Evolutionary conservation across 148 eudicot species (phyloP).

Genomic region (Dianthus caryophyllus): DNA sequence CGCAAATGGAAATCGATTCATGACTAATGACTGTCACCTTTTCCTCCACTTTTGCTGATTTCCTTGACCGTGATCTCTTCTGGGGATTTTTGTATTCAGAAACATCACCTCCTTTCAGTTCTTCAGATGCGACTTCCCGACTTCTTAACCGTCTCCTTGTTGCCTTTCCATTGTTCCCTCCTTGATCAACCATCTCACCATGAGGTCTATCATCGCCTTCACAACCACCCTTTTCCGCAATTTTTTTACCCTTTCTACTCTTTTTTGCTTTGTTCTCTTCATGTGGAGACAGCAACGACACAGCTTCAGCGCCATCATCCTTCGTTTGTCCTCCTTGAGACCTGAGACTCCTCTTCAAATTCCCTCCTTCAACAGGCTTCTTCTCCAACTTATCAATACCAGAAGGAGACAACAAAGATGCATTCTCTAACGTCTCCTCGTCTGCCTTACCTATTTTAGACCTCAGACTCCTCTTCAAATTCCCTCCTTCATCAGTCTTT

Average conservation of each 20-base stretch:
- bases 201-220: background rate
- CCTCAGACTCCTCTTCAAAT: background rate
- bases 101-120: conserved; percentile 2
- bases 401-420: background rate
- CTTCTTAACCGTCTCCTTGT: conserved; percentile 20
- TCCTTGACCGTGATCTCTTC: conserved; percentile 2
- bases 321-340: conserved; percentile 14
- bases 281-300: conserved; percentile 7
- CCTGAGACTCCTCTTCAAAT: conserved; percentile 12
- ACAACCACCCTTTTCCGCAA: conserved; percentile 9
- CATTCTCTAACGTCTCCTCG: background rate
- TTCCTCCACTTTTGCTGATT: conserved; percentile 10
- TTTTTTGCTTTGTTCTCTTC: conserved; percentile 21
- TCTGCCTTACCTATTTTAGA: background rate
- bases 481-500: background rate
- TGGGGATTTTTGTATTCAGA: background rate
- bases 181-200: conserved; percentile 7
- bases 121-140: background rate
- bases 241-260: conserved; percentile 4
- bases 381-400: background rate
- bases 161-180: background rate
- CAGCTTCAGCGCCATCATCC: conserved; percentile 16
- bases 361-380: background rate
- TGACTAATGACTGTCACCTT: background rate
- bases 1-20: background rate